Base-by-base conservation (phyloP, 2,329 filamentous ascomycete species). In the Ceratocystis cubensis region DNA sequence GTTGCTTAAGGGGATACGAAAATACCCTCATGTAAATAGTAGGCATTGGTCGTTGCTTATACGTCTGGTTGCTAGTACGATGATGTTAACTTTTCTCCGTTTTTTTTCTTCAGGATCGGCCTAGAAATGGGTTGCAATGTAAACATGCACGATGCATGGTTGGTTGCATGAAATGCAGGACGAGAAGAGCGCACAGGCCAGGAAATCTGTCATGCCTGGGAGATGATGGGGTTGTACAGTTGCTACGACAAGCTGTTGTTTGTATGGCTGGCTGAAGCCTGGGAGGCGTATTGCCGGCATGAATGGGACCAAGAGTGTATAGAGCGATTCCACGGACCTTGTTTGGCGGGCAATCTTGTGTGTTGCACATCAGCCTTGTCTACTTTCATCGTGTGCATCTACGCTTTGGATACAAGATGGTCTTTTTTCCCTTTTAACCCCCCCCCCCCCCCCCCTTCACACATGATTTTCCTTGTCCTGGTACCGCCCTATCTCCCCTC, bases 141-240 rank as follows among this genome's bases (percentile, higher is more conserved):
- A 25, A 25, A 25, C 13, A 25, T 53, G 48, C 48, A 28, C 25
- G 48, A 28, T 22, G 48, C 48, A 53, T 53, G 48, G 20, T 28
- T 41, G 37, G 37, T 41, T 41, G 37, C 37, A 41, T 41, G 37
- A 15, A 41, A 41, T 13, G 37, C 37, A 41, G 37, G 37, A 15
- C 10, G 37, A 41, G 37, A 15, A 53, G 48, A 53, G 56, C 28
- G 56, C 56, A 59, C 28, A 59, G 56, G 56, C 56, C 28, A n/a
- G 56, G 56, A 15, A 33, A 33, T 59, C 30, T 37, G 15, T 15
- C 28, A 33, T 53, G 25, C 13, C 15, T 10, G 8, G 56, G 56
- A 59, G 30, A n/a, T n/a, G 50, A 25, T 59, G 48, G 17, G 53
- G 28, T 59, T n/a, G 56, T n/a, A 59, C 56, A 37, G 56, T 59